Base-by-base conservation (phyloP, 2,329 filamentous ascomycete species). In the Botrytis medusae region DNA sequence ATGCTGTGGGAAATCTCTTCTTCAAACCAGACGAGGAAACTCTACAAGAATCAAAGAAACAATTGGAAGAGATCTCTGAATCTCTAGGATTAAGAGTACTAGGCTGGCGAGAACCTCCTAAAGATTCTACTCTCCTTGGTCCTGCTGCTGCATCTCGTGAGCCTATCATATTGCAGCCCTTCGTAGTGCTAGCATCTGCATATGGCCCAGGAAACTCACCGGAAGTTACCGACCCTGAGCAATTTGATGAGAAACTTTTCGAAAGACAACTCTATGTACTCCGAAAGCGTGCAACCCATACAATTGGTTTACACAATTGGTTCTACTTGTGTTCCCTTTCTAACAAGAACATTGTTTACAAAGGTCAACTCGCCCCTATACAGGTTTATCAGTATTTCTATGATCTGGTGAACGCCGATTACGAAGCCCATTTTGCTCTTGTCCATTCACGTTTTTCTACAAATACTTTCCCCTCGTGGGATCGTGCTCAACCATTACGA, bases 331-430 rank as follows among this genome's bases (percentile, higher is more conserved):
- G 95, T 88, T 97, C 94, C 68, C 86, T 98, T 78, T 96, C 83
- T 64, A 98, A 97, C 90, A 95, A 95, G 85, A 98, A 98, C 86
- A 98, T 98, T 84, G 93, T 98, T 74, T 98, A 98, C 89, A 98
- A 98, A 88, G 95, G 95, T 76, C 96, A 98, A 83, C 87, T 98
- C 77, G 92, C 95, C 62, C 95, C 95, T 37, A 90, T 95, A 44
- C 95, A 98, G 86, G 95, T 98, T 70, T 98, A 98, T 85, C 92
- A 97, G 82, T 98, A 98, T 86, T 98, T 97, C 85, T 93, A 98
- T 83, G 95, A 98, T 85, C 85, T 98, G 82, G 93, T 98, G 78
- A 97, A 96, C 79, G 95, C 97, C 77, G 95, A 98, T 83, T 98
- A 97, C 83, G 94, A 98, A 86, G 95, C 92, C 76, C 95, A 98